Conservation (phyloP, 225 moss, liverwort and hornwort species). For the Straminergon stramineum region DNA sequence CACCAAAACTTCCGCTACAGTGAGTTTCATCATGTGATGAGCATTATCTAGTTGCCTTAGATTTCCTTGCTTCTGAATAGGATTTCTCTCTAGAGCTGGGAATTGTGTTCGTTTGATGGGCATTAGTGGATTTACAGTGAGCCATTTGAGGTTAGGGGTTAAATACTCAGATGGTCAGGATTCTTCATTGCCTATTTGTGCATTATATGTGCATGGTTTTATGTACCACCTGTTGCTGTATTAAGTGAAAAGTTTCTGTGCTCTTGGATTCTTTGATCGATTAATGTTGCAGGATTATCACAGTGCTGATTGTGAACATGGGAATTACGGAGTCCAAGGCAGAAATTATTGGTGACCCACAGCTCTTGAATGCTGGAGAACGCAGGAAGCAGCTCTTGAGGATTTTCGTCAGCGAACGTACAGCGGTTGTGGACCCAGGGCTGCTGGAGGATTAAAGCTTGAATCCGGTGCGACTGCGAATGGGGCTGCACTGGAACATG, state of each 20-base stretch:
- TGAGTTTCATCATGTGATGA: neutral
- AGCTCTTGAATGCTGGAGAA: neutral
- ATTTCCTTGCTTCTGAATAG: neutral
- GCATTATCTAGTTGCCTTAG: neutral
- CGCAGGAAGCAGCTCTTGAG: neutral
- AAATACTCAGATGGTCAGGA: neutral
- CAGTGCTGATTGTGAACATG: neutral
- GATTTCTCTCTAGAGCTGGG: neutral
- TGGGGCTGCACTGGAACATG: neutral
- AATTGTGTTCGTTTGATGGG: neutral
- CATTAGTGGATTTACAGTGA: neutral
- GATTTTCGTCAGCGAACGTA: neutral
- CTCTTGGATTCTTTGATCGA: neutral
- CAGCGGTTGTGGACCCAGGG: neutral
- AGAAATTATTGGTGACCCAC: neutral
- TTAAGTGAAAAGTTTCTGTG: neutral
- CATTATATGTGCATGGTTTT: neutral
- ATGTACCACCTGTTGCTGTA: neutral
- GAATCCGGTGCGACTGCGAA: neutral
- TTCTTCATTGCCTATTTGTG: neutral
- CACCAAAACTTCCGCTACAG: neutral
- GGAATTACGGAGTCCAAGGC: neutral
- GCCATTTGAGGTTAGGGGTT: neutral
- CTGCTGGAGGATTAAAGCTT: too few relatives aligned
- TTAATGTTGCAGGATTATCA: neutral